Base-by-base conservation (phyloP, 2,329 filamentous ascomycete genomes). In the Talaromyces piceae region DNA sequence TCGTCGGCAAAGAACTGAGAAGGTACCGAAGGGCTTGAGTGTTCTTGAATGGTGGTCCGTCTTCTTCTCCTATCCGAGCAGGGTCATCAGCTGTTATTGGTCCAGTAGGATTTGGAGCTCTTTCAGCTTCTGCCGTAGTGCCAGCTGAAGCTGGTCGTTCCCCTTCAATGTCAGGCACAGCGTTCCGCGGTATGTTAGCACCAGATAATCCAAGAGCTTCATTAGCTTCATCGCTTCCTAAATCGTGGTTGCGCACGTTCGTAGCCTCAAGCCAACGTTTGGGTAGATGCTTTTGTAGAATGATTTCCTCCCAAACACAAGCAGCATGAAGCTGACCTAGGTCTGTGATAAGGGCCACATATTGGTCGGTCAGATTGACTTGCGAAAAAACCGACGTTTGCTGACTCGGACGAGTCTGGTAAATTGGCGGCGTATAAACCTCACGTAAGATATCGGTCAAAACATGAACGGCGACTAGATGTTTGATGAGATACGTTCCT, bases 351-450 rank as follows among this genome's bases (percentile, higher is more conserved):
- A 96, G 73, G n/a, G 76, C 71, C 41, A 82, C 75, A 64, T 95
- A 95, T 65, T 88, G 84, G 65, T 97, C 91, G 27, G 84, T 88
- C 20, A 95, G 78, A 62, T 95, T 95, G 59, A 94, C 79, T 23
- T 82, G 79, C 50, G 81, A 82, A 61, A 96, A 87, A 9, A 85
- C 79, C 26, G 82, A 79, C 8, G 73, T 73, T 47, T 80, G 77
- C 27, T 78, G 72, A 28, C 70, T 75, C 23, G 83, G 80, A 52
- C 88, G 79, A 49, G 81, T 79, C 52, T 82, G 81, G 62, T 81
- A 83, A 46, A 81, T 71, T 20, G 80, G 78, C 49, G 74, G 71
- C 43, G 83, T 82, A 64, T 88, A 95, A 53, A 86, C 84, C 52
- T 87, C 80, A 28, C 83, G 84, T 28, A 94, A 76, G 20, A 88